Evolutionary conservation across 768 basidiomycete genomes (phyloP).

Genomic region (Russula sp.): DNA sequence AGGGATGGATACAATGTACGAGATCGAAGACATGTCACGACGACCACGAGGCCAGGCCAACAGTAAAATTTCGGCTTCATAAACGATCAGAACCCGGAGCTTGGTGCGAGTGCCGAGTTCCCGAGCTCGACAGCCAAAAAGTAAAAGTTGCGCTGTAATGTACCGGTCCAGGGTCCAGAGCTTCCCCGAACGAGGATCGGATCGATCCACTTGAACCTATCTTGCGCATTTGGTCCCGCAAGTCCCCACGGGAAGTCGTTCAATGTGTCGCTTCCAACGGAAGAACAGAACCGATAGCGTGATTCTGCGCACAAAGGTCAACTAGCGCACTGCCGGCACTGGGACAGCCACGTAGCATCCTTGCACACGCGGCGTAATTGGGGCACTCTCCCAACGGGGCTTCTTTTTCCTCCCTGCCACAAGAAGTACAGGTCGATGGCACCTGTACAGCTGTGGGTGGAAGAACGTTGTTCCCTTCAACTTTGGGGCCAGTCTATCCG

Average conservation of each 20-base stretch:
- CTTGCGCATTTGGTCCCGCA: not conserved
- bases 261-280: too few species aligned
- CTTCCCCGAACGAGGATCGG: conserved; percentile 11
- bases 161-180: not conserved
- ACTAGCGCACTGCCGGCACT: conserved; percentile 7
- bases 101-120: conserved; percentile 14
- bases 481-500: conserved; percentile 2
- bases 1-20: conserved; percentile 13
- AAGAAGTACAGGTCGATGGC: conserved; percentile 2
- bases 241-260: not conserved
- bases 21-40: conserved; percentile 2
- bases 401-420: conserved; percentile 8
- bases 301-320: not conserved
- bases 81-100: not conserved
- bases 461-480: conserved; percentile 6
- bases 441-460: not conserved
- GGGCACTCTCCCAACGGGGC: conserved; percentile 8
- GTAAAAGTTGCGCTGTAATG: not conserved
- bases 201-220: conserved; percentile 11
- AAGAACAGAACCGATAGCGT: conserved; percentile 11
- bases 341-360: conserved; percentile 16
- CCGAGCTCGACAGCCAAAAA: not conserved
- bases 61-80: conserved; percentile 7
- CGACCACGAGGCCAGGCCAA: conserved; percentile 12
- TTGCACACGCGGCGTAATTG: conserved; percentile 13